Evolutionary conservation across 768 basidiomycete genomes (phyloP).

Genomic region (Suillus subalutaceus): DNA sequence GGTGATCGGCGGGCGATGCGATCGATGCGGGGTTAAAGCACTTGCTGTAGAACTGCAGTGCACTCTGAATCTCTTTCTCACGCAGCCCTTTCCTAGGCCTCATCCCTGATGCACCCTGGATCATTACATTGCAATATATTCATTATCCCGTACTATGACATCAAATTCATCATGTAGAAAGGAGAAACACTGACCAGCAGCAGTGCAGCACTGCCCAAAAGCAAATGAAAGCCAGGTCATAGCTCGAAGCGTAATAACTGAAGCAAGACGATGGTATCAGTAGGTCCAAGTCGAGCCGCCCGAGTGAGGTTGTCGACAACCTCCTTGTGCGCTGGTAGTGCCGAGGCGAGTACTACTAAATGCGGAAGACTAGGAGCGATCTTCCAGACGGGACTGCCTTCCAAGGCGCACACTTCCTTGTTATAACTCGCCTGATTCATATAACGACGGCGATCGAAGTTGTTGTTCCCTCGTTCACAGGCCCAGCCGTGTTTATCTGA

Average conservation of each 20-base stretch:
- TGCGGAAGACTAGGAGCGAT: constrained; percentile 38
- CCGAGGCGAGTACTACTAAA: constrained; percentile 42
- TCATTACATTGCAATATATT: constrained; percentile 47
- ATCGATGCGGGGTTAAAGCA: constrained; percentile 61
- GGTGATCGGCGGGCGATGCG: constrained; percentile 46
- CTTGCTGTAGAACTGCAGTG: constrained; percentile 78
- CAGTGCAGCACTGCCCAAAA: constrained; percentile 70
- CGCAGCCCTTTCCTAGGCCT: constrained; percentile 57
- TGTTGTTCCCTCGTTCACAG: constrained; percentile 65
- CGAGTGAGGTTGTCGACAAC: constrained; percentile 4
- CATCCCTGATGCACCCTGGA: constrained; percentile 79
- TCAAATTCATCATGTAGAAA: neutral
- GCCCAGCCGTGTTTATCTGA: constrained; percentile 71
- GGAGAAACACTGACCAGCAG: constrained; percentile 38
- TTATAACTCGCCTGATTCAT: constrained; percentile 56
- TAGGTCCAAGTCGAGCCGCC: neutral
- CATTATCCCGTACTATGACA: neutral
- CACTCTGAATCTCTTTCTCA: constrained; percentile 71
- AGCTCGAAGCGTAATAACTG: constrained; percentile 62
- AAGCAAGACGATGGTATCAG: constrained; percentile 60
- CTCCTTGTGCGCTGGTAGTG: constrained; percentile 24
- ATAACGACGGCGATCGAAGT: constrained; percentile 63
- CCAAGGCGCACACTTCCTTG: constrained; percentile 33
- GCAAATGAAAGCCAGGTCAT: constrained; percentile 51
- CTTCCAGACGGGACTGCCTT: constrained; percentile 32